A percentile compares a stretch with the other conserved stretches of the same genome.
Evolutionary conservation across 129 eudicot species (phyloP).

Genomic region (Silybum marianum): DNA sequence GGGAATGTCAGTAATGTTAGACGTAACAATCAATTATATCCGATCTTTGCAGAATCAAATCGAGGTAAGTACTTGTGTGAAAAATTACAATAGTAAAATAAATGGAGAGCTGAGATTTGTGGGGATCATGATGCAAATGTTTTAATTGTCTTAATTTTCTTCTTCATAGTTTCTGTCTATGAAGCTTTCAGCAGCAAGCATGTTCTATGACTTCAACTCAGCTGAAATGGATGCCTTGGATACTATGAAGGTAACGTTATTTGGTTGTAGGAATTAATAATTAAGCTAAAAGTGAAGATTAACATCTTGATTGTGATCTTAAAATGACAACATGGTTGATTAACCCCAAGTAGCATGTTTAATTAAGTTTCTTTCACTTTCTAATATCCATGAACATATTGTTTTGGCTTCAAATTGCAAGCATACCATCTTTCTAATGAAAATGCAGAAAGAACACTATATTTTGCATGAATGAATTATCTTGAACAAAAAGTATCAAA

Average conservation of each 20-base stretch:
- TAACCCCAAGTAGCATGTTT: not conserved
- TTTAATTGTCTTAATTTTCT: not conserved
- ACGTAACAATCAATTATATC: slow-evolving; percentile 78
- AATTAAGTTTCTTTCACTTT: not conserved
- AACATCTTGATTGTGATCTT: slow-evolving; percentile 3
- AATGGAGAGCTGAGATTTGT: not conserved
- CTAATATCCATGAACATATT: not conserved
- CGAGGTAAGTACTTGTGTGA: slow-evolving; percentile 56
- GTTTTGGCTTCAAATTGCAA: not conserved
- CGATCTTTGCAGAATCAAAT: slow-evolving; percentile 87
- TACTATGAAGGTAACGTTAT: slow-evolving; percentile 54
- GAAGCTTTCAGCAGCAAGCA: slow-evolving; percentile 98
- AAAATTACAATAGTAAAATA: not conserved
- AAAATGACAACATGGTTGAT: not conserved
- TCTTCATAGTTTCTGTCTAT: slow-evolving; percentile 75
- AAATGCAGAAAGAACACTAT: not conserved
- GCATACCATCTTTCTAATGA: not conserved
- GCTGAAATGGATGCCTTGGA: slow-evolving; percentile 78
- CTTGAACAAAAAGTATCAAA: not conserved
- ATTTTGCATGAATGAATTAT: not conserved
- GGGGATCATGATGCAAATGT: not conserved
- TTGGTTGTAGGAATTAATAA: not conserved
- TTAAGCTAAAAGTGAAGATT: not conserved
- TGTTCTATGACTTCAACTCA: slow-evolving; percentile 89
- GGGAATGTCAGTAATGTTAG: slow-evolving; percentile 99